Evolutionary conservation across 2,329 filamentous ascomycete genomes (phyloP).

Genomic region (Fusarium nurragi): DNA sequence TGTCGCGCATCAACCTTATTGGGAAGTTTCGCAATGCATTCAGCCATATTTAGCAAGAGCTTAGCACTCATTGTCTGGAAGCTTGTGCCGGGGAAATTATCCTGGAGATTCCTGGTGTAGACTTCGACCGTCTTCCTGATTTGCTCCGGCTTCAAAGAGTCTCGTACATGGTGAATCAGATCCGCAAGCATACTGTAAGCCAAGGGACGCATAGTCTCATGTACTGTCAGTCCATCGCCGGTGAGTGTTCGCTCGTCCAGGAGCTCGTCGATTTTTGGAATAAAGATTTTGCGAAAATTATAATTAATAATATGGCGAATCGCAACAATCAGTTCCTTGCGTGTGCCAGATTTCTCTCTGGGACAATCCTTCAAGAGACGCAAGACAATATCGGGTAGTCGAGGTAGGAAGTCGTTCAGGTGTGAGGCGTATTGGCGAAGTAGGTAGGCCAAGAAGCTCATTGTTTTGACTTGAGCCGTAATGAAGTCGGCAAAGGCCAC

Average conservation of each 20-base stretch:
- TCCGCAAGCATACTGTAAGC: constrained; percentile 99
- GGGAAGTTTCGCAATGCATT: constrained; percentile 92
- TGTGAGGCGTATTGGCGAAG: constrained; percentile 88
- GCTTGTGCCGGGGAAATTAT: constrained; percentile 95
- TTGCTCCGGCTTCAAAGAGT: constrained; percentile 86
- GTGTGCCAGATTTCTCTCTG: constrained; percentile 88
- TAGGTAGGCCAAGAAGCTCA: constrained; percentile 97
- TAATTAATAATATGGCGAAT: constrained; percentile 99
- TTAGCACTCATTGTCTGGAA: constrained; percentile 99
- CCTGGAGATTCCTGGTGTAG: constrained; percentile 94
- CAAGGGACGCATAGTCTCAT: constrained; percentile 93
- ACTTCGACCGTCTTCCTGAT: constrained; percentile 96
- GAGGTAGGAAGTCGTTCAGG: constrained; percentile 85
- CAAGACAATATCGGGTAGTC: constrained; percentile 88
- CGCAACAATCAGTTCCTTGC: constrained; percentile 95
- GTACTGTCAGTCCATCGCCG: constrained; percentile 94
- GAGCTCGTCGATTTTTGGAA: constrained; percentile 93
- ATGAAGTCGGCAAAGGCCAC: constrained; percentile 97
- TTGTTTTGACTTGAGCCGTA: constrained; percentile 97
- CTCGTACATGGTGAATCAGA: constrained; percentile 94
- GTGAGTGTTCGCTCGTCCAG: constrained; percentile 94
- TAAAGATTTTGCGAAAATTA: constrained; percentile 94
- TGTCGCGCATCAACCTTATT: constrained; percentile 95
- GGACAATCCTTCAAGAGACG: constrained; percentile 93
- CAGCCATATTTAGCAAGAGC: constrained; percentile 95